Evolutionary conservation across 2,329 filamentous ascomycete species (phyloP).

Genomic region (Apiospora saccharicola): DNA sequence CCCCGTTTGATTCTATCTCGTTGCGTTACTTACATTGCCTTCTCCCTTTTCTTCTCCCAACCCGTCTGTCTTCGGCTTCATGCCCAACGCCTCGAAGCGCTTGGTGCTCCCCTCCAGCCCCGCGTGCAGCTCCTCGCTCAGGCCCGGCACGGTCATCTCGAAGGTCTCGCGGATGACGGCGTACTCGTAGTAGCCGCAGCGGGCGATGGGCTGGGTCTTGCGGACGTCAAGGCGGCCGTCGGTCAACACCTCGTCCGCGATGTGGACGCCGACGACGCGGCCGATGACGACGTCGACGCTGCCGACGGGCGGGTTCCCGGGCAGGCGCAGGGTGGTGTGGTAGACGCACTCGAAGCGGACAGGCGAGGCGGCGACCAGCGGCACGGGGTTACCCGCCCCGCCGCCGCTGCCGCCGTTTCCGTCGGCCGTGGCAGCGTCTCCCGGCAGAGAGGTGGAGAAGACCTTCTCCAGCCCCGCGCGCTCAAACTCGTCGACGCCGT

Average conservation of each 20-base stretch:
- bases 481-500: conserved; percentile 62
- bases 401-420: not conserved
- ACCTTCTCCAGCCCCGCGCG: conserved; percentile 57
- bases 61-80: not conserved
- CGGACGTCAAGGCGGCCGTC: conserved; percentile 61
- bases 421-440: conserved; percentile 44
- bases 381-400: conserved; percentile 39
- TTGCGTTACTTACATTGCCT: not conserved
- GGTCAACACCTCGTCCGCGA: conserved; percentile 61
- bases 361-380: conserved; percentile 62
- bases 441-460: conserved; percentile 22
- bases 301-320: conserved; percentile 64
- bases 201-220: conserved; percentile 65
- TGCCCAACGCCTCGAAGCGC: not conserved
- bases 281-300: conserved; percentile 66
- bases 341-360: conserved; percentile 67
- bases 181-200: conserved; percentile 68
- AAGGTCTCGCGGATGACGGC: conserved; percentile 62
- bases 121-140: conserved; percentile 35
- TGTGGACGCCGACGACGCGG: conserved; percentile 63
- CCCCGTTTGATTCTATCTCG: not conserved
- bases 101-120: conserved; percentile 19
- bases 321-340: conserved; percentile 60
- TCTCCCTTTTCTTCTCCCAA: not conserved
- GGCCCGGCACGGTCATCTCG: conserved; percentile 62